Evolutionary conservation across 1,139 yeast genomes (phyloP), one percentile per base, ranked within the genome.

Genomic region (Yamadazyma diddensiae): DNA sequence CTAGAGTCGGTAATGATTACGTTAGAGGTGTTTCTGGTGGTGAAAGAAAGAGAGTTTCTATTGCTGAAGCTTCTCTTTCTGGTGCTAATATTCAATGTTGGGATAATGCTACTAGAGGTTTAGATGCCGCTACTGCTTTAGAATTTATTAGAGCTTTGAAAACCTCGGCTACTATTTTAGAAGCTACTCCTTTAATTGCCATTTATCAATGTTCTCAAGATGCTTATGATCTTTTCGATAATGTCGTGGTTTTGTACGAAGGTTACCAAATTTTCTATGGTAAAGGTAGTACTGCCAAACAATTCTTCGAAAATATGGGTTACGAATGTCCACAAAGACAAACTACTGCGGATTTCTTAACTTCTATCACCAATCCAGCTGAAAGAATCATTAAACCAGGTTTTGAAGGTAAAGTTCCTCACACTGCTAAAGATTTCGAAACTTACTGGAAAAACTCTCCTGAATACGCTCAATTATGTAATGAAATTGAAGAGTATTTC

Each of bases 121-220:
- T 76, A 40, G 82, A 76, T 54, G 66, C 81, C 4, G 77, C 80
- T 9, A 73, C 80, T 18, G 81, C 82, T 2, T 62, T 82, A 38
- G 94, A 85, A 57, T 85, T 83, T 46, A 70, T 79, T 36, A 70
- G 77, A 48, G 81, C 90, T 18, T 62, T 85, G 45, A 79, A 81
- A 47, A 72, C 79, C 6, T 66, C 77, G 17, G 82, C 94, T 3
- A 63, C 72, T 23, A 59, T 82, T 33, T 60, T 76, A 35, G 72
- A 72, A 20, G 66, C 77, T 11, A 71, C 90, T 17, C 77, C 87
- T 2, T 61, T 83, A 30, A 82, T 86, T 42, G 87, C 95, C 17
- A 79, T 85, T 38, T 85, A 85, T 57, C 95, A 85, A 62, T 85
- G 90, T 46, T 79, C 87, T 20, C 87, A 82, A 59, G 83, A 77